Evolutionary conservation across 208 protist genomes (phyloP).

Genomic region (Leishmania tropica): DNA sequence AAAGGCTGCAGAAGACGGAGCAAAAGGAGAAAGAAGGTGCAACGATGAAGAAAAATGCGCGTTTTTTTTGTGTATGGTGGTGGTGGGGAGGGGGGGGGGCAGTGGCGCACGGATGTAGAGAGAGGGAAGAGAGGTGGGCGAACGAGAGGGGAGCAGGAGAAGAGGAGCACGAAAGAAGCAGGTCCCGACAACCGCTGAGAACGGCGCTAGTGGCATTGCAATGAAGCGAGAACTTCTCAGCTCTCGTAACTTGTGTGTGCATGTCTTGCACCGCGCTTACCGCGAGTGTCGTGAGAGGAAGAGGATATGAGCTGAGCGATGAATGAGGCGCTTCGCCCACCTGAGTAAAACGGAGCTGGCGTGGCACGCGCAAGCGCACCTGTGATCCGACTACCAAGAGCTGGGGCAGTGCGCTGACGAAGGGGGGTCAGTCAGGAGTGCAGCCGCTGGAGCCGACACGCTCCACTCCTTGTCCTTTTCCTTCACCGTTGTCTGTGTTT

Average conservation of each 20-base stretch:
- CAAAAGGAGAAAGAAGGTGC: neutral
- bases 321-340: neutral
- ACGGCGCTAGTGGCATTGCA: neutral
- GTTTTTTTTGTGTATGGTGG: neutral
- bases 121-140: neutral
- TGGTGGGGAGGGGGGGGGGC: neutral
- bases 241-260: neutral
- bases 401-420: too few species aligned
- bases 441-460: neutral
- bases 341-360: neutral
- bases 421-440: too few species aligned
- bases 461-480: neutral
- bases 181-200: neutral
- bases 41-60: neutral
- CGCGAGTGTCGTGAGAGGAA: neutral
- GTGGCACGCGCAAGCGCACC: too few species aligned
- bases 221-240: neutral
- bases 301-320: neutral
- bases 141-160: neutral
- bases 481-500: neutral
- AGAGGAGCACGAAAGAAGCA: neutral
- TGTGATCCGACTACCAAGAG: too few species aligned
- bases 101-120: neutral
- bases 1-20: neutral
- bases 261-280: neutral